Evolutionary conservation across 257 asterid genomes (phyloP), one percentile per base, ranked within the genome.

Genomic region (Gentiana dahurica): DNA sequence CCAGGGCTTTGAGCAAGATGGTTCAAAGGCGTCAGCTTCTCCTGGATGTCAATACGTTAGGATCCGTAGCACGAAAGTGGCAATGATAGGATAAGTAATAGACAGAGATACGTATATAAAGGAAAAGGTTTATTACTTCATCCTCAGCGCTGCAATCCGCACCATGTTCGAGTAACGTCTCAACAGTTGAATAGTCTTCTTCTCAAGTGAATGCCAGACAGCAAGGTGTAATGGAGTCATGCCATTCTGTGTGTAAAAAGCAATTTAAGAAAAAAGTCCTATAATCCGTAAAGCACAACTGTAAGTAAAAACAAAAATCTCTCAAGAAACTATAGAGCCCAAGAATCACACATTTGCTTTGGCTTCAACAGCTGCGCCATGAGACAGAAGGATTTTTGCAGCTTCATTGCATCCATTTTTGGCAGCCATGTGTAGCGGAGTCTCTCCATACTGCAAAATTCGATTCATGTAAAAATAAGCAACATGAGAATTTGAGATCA

Each of bases 171-270:
- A 92, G 86, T 80, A 92, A 79, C 2, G 97, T 88, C 71, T 73
- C 74, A 57, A 92, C 99, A 15, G 97, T 83, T 43, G 91, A 80
- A 63, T 64, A 79, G 61, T 92, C 95, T 69, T 77, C 87, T 24
- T 83, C 78, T 67, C 86, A 61, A 92, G 83, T 11, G 99, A 83
- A 70, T 92, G 95, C 95, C 99, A 92, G 49, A 92, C 99, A 75
- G 99, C 93, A 76, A 92, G 97, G 77, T 92, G 99, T 71, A 92
- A 61, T 39, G 98, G 98, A 65, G 93, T 83, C 98, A 90, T 90
- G 56, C 96, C 98, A 64, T 90, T 90, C 98, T 90, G 87, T 70
- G 54, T 8, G 63, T 38, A 57, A 56, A 57, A 43, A 7, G 44
- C 50, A 62, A 11, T 32, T 6, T 3, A 36, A 39, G 47, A 61